Conservation (phyloP, 2,329 filamentous ascomycete species). For the Colletotrichum lindemuthianum region DNA sequence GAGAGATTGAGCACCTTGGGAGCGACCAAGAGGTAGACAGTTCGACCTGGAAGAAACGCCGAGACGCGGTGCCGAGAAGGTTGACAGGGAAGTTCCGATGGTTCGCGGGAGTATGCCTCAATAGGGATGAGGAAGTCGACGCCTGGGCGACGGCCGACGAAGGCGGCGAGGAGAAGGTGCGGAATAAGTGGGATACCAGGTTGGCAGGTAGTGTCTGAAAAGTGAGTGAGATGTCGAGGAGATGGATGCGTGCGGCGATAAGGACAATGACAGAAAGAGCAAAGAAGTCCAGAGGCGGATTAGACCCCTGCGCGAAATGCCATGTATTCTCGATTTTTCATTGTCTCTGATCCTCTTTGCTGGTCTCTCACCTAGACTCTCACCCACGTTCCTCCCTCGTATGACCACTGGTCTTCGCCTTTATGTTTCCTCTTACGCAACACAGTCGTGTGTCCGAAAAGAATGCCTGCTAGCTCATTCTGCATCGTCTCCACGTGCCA, state of each 20-base stretch:
- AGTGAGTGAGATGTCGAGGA: no score
- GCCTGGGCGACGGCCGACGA: no score
- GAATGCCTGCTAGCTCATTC: background rate
- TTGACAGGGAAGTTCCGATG: no score
- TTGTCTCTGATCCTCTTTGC: background rate
- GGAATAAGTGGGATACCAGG: no score
- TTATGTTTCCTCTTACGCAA: conserved; percentile 3
- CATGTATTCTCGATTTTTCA: background rate
- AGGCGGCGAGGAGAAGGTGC: no score
- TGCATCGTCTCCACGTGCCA: conserved; percentile 11
- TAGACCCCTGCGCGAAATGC: conserved; percentile 1
- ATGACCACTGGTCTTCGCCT: no score
- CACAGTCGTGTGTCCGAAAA: conserved; percentile 5
- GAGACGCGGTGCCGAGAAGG: background rate
- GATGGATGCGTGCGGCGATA: background rate
- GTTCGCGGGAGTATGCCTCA: conserved; percentile 4
- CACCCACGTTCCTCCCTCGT: no score
- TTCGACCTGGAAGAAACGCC: conserved; percentile 2
- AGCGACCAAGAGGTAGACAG: background rate
- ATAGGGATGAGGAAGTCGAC: background rate
- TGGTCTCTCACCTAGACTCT: no score
- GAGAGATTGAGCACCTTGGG: conserved; percentile 29
- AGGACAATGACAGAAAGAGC: no score
- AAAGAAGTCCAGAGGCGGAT: background rate
- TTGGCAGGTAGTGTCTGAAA: no score